Percentiles rank a stretch among this genome's conserved stretches.
phyloP scores from a whole-genome alignment of 768 basidiomycete species.

The Termitomyces sp. region DNA sequence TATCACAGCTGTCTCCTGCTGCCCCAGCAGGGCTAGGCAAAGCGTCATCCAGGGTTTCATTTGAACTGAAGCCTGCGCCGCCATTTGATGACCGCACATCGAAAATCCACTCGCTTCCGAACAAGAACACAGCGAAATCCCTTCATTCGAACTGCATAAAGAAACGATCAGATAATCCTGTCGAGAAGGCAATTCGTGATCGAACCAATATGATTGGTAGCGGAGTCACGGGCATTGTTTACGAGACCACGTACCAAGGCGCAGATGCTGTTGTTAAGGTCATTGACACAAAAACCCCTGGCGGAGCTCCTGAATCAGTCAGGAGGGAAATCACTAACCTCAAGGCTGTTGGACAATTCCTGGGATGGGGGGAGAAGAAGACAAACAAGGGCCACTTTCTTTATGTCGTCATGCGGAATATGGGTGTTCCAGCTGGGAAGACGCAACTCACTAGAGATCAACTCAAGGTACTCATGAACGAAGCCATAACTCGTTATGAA shows the following conservation, averaged over 20 bases:
- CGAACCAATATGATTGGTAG: neutral
- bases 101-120: neutral
- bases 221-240: neutral
- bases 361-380: slow-evolving; percentile 6
- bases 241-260: neutral
- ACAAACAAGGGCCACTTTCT: neutral
- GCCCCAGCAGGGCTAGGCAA: neutral
- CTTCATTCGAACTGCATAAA: neutral
- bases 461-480: neutral
- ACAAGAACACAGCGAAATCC: neutral
- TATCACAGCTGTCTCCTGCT: too few species aligned
- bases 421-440: neutral
- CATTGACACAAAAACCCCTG: neutral
- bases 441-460: neutral
- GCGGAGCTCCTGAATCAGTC: neutral
- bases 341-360: neutral
- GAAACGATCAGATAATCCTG: neutral
- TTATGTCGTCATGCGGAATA: slow-evolving; percentile 4
- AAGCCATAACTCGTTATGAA: neutral
- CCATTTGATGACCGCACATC: neutral
- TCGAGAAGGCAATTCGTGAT: neutral
- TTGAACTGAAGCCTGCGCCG: neutral
- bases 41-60: neutral
- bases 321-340: neutral
- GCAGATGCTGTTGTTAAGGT: neutral